Evolutionary conservation across 2,329 filamentous ascomycete species (phyloP), one percentile per base, ranked within the genome.

Genomic region (Neonectria magnoliae): DNA sequence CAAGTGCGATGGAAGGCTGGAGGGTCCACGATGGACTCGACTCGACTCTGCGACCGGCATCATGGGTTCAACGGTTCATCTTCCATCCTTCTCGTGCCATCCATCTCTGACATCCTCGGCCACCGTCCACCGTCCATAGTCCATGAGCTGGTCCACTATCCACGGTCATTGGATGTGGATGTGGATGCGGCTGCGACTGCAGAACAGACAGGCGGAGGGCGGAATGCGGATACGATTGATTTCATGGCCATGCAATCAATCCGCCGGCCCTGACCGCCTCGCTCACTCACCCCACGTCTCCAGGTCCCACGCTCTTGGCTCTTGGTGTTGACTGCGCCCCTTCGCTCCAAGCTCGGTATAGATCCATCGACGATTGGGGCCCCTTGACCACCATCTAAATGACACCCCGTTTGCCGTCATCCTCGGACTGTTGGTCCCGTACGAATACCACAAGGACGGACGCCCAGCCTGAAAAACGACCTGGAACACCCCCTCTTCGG

Each of bases 271-370:
- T 47, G 41, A 51, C 38, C 50, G 25, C 36, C 33, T 48, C 47
- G 44, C 48, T 57, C 55, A 25, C 20, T 44, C 55, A 50, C 50
- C 42, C 50, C 60, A 41, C 55, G 20, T 41, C 60, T 47, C 47
- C 55, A 45, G 54, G 55, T 58, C 47, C 60, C 60, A 54, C 42
- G 54, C 31, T 55, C 48, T 42, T 52, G 48, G 54, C 31, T 55
- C 48, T 42, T 52, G 48, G 60, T 57, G 27, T 56, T 51, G 50
- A 41, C 20, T 38, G 54, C 50, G 55, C 55, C 45, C 44, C 60
- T 53, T 63, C 50, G 60, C 55, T 58, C 60, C 48, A 63, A 63
- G 41, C 60, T 63, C 60, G 60, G 60, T 42, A 58, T 63, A 55
- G 48, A 58, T 54, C 45, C 52, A 42, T 54, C 27, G 47, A 33